Evolutionary conservation across 768 basidiomycete species (phyloP).

Genomic region (Mrakia blollopis): DNA sequence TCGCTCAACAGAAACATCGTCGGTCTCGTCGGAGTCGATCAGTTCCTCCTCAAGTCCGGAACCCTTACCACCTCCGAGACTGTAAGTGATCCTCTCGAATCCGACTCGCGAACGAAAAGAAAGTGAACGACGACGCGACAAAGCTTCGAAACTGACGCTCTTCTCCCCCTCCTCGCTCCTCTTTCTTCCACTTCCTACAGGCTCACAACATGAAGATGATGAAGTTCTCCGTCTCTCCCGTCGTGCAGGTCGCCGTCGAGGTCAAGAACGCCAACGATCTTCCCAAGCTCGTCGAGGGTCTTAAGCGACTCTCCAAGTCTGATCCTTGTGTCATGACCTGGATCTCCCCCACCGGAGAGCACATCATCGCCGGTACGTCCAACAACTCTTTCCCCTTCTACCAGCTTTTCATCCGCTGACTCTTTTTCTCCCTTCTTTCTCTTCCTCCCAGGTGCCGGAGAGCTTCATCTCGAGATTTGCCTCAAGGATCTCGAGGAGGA

Average conservation of each 20-base stretch:
- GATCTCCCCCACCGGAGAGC: constrained; percentile 88
- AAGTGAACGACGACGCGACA: background rate
- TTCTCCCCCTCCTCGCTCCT: background rate
- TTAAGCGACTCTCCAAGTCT: constrained; percentile 99
- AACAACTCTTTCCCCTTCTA: too few relatives aligned
- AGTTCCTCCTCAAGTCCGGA: constrained; percentile 99
- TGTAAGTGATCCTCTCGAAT: background rate
- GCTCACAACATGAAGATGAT: constrained; percentile 99
- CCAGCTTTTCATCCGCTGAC: too few relatives aligned
- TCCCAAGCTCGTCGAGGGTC: constrained; percentile 98
- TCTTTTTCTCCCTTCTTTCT: too few relatives aligned
- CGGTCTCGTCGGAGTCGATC: constrained; percentile 99
- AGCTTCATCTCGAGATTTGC: constrained; percentile 98
- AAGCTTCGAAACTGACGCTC: background rate
- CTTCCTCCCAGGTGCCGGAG: constrained; percentile 64
- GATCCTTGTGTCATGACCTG: constrained; percentile 95
- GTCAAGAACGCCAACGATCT: constrained; percentile 99
- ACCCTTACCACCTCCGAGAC: constrained; percentile 97
- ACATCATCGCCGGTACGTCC: constrained; percentile 75
- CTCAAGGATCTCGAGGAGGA: constrained; percentile 99
- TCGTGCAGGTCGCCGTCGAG: constrained; percentile 97
- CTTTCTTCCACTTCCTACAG: background rate
- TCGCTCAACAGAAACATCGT: constrained; percentile 67
- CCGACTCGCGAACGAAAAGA: background rate
- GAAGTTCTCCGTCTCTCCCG: constrained; percentile 99